Evolutionary conservation across 2,329 filamentous ascomycete species (phyloP).

Genomic region (Anthostomella pinea): DNA sequence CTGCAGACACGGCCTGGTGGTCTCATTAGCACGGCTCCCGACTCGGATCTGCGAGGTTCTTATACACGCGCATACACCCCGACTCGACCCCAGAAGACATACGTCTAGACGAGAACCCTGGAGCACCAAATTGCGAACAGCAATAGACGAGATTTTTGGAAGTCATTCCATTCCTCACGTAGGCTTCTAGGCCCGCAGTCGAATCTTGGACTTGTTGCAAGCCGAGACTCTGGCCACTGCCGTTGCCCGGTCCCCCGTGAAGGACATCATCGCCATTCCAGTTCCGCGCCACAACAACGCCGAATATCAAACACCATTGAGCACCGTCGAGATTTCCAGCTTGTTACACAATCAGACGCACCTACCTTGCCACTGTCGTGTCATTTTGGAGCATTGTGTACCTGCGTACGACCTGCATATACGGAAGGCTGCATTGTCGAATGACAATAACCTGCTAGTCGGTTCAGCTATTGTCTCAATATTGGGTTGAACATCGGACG

Average conservation of each 20-base stretch:
- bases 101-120: too few species aligned
- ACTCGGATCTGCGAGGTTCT: too few species aligned
- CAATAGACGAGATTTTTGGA: too few species aligned
- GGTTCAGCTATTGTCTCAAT: constrained; percentile 18
- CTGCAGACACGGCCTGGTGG: too few species aligned
- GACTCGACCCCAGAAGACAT: too few species aligned
- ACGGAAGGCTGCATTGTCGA: constrained; percentile 20
- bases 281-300: constrained; percentile 1
- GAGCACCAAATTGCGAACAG: too few species aligned
- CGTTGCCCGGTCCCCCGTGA: constrained; percentile 4
- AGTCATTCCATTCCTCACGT: too few species aligned
- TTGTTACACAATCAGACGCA: constrained; percentile 7
- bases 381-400: constrained; percentile 7
- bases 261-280: constrained; percentile 9
- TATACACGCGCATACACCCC: too few species aligned
- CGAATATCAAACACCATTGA: constrained; percentile 7
- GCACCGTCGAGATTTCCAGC: constrained; percentile 6
- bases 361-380: constrained; percentile 13
- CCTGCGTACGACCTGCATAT: constrained; percentile 12
- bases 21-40: too few species aligned
- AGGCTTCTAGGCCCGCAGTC: not conserved
- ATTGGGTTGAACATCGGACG: constrained; percentile 6
- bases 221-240: constrained; percentile 3
- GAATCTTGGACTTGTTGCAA: constrained; percentile 3
- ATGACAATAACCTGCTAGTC: constrained; percentile 5